Percentiles rank a stretch among this genome's conserved stretches.
These are phyloP conservation scores for Limnanthes douglasii DNA, from an alignment of 345 rosid species.

Conservation along the genomic window DNA sequence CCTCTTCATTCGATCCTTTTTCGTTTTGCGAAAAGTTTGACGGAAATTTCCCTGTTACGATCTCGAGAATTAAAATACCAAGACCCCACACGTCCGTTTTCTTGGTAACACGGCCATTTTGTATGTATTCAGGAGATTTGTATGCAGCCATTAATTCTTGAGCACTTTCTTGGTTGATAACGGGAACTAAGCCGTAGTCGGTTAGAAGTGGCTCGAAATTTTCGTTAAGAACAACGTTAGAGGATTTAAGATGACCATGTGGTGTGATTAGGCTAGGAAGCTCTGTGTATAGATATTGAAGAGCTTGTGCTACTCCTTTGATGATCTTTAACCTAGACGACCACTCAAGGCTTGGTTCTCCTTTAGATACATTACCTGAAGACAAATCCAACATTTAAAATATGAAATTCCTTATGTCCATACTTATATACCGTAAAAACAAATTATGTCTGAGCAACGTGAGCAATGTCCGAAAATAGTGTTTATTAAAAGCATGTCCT, in stretches of 20 bases:
- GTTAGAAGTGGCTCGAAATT: conserved; percentile 30
- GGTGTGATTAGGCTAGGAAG: conserved; percentile 43
- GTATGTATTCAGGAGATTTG: conserved; percentile 51
- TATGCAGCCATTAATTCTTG: conserved; percentile 60
- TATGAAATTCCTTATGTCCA: no score
- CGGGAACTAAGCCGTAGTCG: conserved; percentile 45
- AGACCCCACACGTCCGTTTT: conserved; percentile 69
- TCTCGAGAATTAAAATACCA: conserved; percentile 47
- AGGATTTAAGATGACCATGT: conserved; percentile 68
- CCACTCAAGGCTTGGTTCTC: conserved; percentile 40
- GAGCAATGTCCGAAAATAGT: no score
- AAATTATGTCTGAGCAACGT: no score
- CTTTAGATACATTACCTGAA: conserved; percentile 25
- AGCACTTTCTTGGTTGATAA: conserved; percentile 49
- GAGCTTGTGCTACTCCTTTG: conserved; percentile 50
- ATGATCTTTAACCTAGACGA: conserved; percentile 31
- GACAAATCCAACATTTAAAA: no score
- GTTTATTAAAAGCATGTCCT: no score
- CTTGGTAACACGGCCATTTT: conserved; percentile 35
- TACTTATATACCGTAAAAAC: neutral
- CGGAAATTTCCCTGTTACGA: conserved; percentile 35
- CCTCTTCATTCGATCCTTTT: conserved; percentile 15
- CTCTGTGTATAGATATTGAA: conserved; percentile 35
- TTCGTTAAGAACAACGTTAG: conserved; percentile 35
- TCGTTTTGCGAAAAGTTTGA: conserved; percentile 29